Evolutionary conservation across 1,284 basidiomycete species (phyloP), one percentile per base, ranked within the genome.

Genomic region (Phylloporus sp.): DNA sequence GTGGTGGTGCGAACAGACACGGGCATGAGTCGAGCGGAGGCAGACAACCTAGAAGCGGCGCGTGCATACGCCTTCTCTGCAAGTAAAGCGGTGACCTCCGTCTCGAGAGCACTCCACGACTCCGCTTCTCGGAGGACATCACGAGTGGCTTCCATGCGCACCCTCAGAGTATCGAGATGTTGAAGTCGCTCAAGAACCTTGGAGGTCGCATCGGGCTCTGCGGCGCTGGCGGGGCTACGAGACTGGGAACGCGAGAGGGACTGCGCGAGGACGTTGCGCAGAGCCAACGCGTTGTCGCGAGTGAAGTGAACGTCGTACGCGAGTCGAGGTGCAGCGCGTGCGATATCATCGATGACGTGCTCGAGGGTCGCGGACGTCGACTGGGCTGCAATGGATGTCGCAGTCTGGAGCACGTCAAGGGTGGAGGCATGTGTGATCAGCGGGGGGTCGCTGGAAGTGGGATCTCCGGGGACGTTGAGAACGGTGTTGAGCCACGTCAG

Each of bases 231-330:
- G 15, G 63, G 12, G 37, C 29, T 46, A 47, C 47, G 53, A 53
- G 66, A 56, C 3, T 82, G 85, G 17, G 85, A 75, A n/a, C 79
- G 81, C 56, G 79, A 80, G 63, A 85, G 81, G 22, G 93, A 87
- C 37, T 82, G 81, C 22, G 82, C 78, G 22, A 96, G 79, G 11
- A 86, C 79, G 28, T 78, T 79, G 67, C 92, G 90, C 24, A 98
- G 82, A 3, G 91, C 86, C 18, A 92, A 78, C 1, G 95, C 94
- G 42, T 90, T 89, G 73, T 98, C 96, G 55, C 93, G 90, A 88
- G 98, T 96, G 78, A 97, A 96, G 74, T 98, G 95, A 26, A 98
- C 82, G 77, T 98, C 96, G 74, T 97, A 98, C 2, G 91, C 89
- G 52, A 98, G 84, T 42, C 96, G 86, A 8, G 96, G 94, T 15